Evolutionary conservation across 148 eudicot genomes (phyloP), one percentile per base, ranked within the genome.

Genomic region (Rhododendron ferrugineum): DNA sequence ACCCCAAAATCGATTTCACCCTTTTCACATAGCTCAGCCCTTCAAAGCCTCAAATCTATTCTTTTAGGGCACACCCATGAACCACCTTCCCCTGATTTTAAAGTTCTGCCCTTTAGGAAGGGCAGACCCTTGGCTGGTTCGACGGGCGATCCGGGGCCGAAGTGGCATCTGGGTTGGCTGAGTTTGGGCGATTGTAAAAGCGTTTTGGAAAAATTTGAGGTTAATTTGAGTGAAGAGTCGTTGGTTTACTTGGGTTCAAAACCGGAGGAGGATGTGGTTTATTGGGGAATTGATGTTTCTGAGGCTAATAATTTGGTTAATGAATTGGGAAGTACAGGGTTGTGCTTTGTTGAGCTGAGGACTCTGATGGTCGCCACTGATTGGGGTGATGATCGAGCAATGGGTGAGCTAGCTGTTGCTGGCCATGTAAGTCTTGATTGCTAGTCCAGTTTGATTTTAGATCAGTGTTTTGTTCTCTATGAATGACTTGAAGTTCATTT

Each of bases 301-400:
- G 93, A 89, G 72, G 98, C 87, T 76, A 86, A 75, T 49, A 87
- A 84, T 15, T 64, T 93, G 92, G 94, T 91, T 23, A 84, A 76
- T 64, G 92, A 92, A 66, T 89, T 97, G 89, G 95, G 93, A 73
- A 90, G 85, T 87, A 88, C 83, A 80, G 83, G 84, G 82, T 83
- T 92, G 28, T 92, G 90, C 81, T 97, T 97, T 91, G 93, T 94
- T 85, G 98, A 97, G 93, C 88, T 97, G 80, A 95, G 98, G 89
- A 97, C 99, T 88, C 91, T 97, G 68, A 97, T 97, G 99, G 99
- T 94, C 66, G 99, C 99, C 47, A 94, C 99, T 91, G 99, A 95
- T 91, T 96, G 99, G 99, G 90, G 90, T 83, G 94, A 96, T 88
- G 74, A 87, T 37, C 52, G 42, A 47, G 92, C 97, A 80, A 96